These are phyloP conservation scores for Phytophthora cajani DNA, from an alignment of 352 stramenopile species.

Conservation along the genomic window DNA sequence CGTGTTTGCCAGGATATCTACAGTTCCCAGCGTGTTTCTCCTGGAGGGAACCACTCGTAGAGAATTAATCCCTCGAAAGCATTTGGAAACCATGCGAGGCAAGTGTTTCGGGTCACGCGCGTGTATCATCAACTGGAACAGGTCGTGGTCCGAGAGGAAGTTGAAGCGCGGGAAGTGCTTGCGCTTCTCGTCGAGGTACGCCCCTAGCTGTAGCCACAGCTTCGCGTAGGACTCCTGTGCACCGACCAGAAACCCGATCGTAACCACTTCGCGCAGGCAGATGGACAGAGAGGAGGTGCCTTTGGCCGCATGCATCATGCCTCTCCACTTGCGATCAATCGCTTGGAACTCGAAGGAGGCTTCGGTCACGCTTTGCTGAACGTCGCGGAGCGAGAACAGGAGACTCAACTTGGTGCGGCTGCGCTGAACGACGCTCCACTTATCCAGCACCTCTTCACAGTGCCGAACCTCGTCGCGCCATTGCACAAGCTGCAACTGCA, in stretches of 20 bases:
- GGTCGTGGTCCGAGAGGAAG: constrained; percentile 69
- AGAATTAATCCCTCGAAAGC: constrained; percentile 50
- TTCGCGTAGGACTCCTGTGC: constrained; percentile 54
- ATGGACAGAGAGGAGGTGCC: constrained; percentile 53
- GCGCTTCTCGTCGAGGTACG: constrained; percentile 68
- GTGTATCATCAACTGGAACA: constrained; percentile 63
- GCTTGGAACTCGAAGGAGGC: constrained; percentile 67
- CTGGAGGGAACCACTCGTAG: constrained; percentile 30
- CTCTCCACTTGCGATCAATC: constrained; percentile 72
- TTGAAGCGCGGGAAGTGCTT: constrained; percentile 65
- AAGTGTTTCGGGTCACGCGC: constrained; percentile 44
- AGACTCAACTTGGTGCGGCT: constrained; percentile 57
- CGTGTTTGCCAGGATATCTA: constrained; percentile 4
- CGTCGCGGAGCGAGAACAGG: constrained; percentile 58
- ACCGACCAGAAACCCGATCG: constrained; percentile 52
- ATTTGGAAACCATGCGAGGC: constrained; percentile 55
- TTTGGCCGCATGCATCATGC: constrained; percentile 68
- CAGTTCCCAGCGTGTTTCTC: constrained; percentile 4
- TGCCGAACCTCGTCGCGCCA: constrained; percentile 71
- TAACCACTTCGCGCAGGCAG: constrained; percentile 71
- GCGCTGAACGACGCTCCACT: constrained; percentile 57
- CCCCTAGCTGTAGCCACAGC: constrained; percentile 60
- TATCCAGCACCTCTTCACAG: constrained; percentile 67
- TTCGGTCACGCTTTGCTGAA: constrained; percentile 63
- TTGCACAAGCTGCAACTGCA: constrained; percentile 50